These are phyloP conservation scores for Seiridium cupressi DNA, from an alignment of 2,329 filamentous ascomycete genomes.

Conservation along the genomic window DNA sequence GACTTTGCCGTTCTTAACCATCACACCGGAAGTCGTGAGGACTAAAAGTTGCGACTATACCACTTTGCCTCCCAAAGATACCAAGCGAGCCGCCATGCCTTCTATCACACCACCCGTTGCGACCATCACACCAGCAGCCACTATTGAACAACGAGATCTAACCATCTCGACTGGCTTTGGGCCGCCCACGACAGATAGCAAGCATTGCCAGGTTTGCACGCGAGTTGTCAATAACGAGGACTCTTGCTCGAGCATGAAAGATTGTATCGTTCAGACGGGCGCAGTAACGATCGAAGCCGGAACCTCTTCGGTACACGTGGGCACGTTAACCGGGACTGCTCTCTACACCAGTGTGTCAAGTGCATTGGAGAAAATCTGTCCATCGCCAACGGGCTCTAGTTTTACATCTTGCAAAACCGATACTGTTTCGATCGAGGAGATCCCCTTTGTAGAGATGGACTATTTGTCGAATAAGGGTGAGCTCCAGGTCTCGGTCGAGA, in stretches of 20 bases:
- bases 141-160: slow-evolving; percentile 17
- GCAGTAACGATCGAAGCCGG: slow-evolving; percentile 12
- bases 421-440: slow-evolving; percentile 2
- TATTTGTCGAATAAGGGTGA: slow-evolving; percentile 7
- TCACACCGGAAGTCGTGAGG: slow-evolving; percentile 7
- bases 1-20: slow-evolving; percentile 10
- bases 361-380: slow-evolving; percentile 11
- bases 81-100: slow-evolving; percentile 4
- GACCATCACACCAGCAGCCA: slow-evolving; percentile 4
- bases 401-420: slow-evolving; percentile 10
- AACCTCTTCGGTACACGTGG: slow-evolving; percentile 11
- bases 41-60: slow-evolving; percentile 9
- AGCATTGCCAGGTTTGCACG: slow-evolving; percentile 9
- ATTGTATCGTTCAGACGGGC: slow-evolving; percentile 10
- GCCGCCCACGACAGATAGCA: slow-evolving; percentile 6
- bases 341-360: slow-evolving; percentile 11
- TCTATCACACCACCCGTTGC: neutral
- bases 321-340: slow-evolving; percentile 6
- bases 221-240: slow-evolving; percentile 11
- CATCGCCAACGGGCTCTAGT: slow-evolving; percentile 1
- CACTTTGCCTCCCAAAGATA: slow-evolving; percentile 9
- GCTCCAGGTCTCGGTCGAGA: slow-evolving; percentile 10
- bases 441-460: slow-evolving; percentile 4
- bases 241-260: slow-evolving; percentile 8
- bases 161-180: slow-evolving; percentile 8